Evolutionary conservation across 495 filamentous ascomycete species (phyloP), one percentile per base, ranked within the genome.

Genomic region (Hyaloscypha bicolor): DNA sequence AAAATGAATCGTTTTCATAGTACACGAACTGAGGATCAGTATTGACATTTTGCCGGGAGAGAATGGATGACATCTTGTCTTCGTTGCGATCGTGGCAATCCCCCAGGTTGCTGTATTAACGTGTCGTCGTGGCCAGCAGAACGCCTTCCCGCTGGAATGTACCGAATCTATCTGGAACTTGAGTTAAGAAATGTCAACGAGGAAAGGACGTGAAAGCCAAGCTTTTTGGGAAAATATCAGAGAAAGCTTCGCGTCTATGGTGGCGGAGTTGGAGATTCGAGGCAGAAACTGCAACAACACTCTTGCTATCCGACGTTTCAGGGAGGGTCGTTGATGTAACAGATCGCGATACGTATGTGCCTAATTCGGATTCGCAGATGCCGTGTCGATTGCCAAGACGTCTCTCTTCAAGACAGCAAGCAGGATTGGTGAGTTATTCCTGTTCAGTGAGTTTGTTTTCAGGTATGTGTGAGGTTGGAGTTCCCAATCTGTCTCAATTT

Each of bases 271-370:
- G n/a, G 22, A 29, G 45, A 33, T 63, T 6, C 51, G 61, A 25
- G 32, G 61, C 61, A 37, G 31, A 25, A 63, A 53, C 42, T 63
- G 61, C 61, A 63, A 63, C 61, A 63, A 53, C 61, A 12, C 30
- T 55, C 48, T 53, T 63, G 48, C 61, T 45, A 52, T 63, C 39
- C 48, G 61, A 63, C 25, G 61, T 63, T 63, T 63, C 61, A 63
- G 61, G 61, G 22, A 14, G 1, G 51, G 21, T 63, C 39, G n/a
- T 19, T 19, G 8, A 3, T 30, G 39, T 39, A 25, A 31, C 60
- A 64, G 62, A 53, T n/a, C 29, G 48, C 30, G 12, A 37, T 64
- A 37, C 35, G 25, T 25, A 25, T 25, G 30, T 64, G 8, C 19
- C 61, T 16, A 53, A 52, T 55, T 12, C 21, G 22, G 53, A 56